A percentile compares a stretch with the other conserved stretches of the same genome.
Evolutionary conservation across 2,329 filamentous ascomycete species (phyloP).

Genomic region (Aspergillus ruber): DNA sequence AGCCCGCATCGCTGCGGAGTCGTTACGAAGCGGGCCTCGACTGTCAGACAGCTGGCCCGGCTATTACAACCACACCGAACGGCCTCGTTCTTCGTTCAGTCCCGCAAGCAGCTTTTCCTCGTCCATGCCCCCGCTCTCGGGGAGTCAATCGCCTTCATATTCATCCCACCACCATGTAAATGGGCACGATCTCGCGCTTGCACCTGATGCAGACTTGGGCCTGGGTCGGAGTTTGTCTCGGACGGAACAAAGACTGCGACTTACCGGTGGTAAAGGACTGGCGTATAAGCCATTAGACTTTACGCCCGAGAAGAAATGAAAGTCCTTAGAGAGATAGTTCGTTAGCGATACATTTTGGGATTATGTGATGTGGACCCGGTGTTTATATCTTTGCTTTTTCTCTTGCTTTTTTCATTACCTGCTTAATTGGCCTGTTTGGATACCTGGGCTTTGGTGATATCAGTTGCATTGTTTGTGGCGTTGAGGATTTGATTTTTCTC

Average conservation of each 20-base stretch:
- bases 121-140: constrained; percentile 4
- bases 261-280: constrained; percentile 38
- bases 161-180: constrained; percentile 19
- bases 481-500: constrained; percentile 1
- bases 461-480: constrained; percentile 10
- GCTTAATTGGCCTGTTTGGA: constrained; percentile 1
- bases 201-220: constrained; percentile 31
- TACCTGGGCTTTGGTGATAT: constrained; percentile 1
- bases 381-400: neutral
- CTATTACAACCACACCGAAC: constrained; percentile 7
- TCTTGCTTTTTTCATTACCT: constrained; percentile 1
- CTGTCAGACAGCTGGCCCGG: constrained; percentile 22
- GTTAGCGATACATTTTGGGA: too few species aligned
- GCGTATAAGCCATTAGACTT: constrained; percentile 36
- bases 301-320: constrained; percentile 13
- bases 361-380: neutral
- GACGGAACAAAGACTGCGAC: constrained; percentile 38
- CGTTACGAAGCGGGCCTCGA: constrained; percentile 30
- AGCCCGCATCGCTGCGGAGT: constrained; percentile 36
- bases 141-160: too few species aligned
- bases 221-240: constrained; percentile 36
- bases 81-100: constrained; percentile 21
- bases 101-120: constrained; percentile 21
- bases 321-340: constrained; percentile 2
- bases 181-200: constrained; percentile 37